phyloP scores from a whole-genome alignment of 1,284 basidiomycete species.

The Cryptococcus amylolentus region DNA sequence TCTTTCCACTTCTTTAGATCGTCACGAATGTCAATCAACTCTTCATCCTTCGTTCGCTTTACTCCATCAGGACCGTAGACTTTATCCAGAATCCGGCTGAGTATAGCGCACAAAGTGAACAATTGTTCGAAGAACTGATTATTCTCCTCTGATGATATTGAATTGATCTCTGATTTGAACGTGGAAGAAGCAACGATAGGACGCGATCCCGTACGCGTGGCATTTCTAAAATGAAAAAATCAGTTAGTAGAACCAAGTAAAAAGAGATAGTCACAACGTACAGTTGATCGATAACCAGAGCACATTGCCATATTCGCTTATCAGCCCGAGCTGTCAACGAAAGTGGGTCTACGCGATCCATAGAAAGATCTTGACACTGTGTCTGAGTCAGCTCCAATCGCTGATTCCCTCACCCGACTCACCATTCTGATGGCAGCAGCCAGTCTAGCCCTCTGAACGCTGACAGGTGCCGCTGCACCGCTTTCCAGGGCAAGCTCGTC shows the following conservation, averaged over 20 bases:
- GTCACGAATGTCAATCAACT: slow-evolving; percentile 14
- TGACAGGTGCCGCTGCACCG: slow-evolving; percentile 14
- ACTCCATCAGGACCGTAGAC: slow-evolving; percentile 25
- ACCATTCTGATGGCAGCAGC: slow-evolving; percentile 21
- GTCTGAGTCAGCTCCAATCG: neutral
- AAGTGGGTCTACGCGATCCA: slow-evolving; percentile 9
- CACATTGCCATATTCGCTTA: slow-evolving; percentile 23
- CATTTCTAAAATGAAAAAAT: slow-evolving; percentile 15
- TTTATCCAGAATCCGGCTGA: slow-evolving; percentile 11
- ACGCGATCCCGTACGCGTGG: slow-evolving; percentile 16
- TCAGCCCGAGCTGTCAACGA: slow-evolving; percentile 1
- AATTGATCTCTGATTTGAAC: neutral
- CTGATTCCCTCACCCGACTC: slow-evolving; percentile 1
- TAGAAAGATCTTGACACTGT: slow-evolving; percentile 22
- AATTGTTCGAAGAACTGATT: slow-evolving; percentile 19
- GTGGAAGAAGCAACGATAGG: slow-evolving; percentile 8
- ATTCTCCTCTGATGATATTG: neutral
- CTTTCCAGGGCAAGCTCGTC: slow-evolving; percentile 24
- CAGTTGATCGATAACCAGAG: slow-evolving; percentile 26
- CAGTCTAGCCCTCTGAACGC: slow-evolving; percentile 17
- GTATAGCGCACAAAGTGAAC: slow-evolving; percentile 9
- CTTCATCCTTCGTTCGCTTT: slow-evolving; percentile 7
- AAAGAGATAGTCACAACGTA: neutral
- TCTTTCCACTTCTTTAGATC: slow-evolving; percentile 18
- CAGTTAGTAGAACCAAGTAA: neutral